These are phyloP conservation scores for Arachis hypogaea DNA, from an alignment of 306 rosid species.

Conservation along the genomic window DNA sequence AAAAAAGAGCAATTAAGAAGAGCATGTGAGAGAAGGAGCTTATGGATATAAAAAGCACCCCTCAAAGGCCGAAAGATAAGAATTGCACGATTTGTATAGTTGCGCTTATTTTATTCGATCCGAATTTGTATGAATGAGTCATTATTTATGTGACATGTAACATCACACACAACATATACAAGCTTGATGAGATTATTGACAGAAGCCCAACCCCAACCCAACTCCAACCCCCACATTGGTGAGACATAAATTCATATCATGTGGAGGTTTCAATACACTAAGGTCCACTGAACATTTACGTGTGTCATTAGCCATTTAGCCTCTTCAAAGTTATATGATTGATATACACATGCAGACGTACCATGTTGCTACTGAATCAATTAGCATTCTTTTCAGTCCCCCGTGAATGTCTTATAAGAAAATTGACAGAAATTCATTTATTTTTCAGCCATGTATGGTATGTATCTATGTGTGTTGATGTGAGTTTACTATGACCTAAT, in stretches of 20 bases:
- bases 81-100: conserved; percentile 25
- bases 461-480: neutral
- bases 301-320: neutral
- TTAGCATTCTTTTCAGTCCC: neutral
- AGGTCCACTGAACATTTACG: conserved; percentile 6
- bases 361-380: neutral
- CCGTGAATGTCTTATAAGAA: conserved; percentile 19
- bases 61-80: conserved; percentile 21
- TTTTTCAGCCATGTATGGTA: neutral
- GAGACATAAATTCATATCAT: conserved; percentile 38
- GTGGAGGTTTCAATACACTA: conserved; percentile 28
- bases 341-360: neutral
- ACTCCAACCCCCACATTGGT: conserved; percentile 25
- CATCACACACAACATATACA: conserved; percentile 19
- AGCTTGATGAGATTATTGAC: conserved; percentile 16
- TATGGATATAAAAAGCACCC: conserved; percentile 23
- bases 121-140: conserved; percentile 4
- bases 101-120: conserved; percentile 37
- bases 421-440: too few relatives aligned
- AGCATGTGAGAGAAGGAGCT: conserved; percentile 35
- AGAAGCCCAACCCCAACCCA: conserved; percentile 26
- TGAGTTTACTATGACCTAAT: neutral
- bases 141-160: conserved; percentile 6
- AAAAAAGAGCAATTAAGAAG: conserved; percentile 22
- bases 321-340: conserved; percentile 17